A percentile compares a stretch with the other conserved stretches of the same genome.
phyloP scores from a whole-genome alignment of 2,329 filamentous ascomycete genomes.

The Geosmithia morbida region DNA sequence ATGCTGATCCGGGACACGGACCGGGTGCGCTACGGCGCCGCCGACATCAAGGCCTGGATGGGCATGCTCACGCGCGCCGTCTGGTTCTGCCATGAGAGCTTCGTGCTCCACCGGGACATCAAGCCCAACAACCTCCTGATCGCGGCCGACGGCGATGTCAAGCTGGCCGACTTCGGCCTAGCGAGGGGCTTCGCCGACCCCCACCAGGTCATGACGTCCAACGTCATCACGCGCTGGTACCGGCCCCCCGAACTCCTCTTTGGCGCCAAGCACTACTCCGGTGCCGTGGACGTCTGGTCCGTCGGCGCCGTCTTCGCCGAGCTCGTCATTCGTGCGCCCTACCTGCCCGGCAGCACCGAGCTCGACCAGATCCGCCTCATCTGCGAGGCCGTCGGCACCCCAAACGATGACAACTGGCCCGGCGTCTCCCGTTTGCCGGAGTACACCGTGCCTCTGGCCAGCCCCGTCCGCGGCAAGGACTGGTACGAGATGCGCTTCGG shows the following conservation, averaged over 20 bases:
- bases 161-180: slow-evolving; percentile 94
- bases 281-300: slow-evolving; percentile 88
- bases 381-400: slow-evolving; percentile 73
- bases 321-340: slow-evolving; percentile 68
- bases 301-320: slow-evolving; percentile 90
- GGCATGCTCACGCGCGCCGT: slow-evolving; percentile 87
- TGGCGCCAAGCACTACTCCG: slow-evolving; percentile 76
- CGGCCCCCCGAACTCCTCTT: slow-evolving; percentile 87
- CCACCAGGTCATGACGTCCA: slow-evolving; percentile 75
- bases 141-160: slow-evolving; percentile 81
- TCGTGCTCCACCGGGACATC: slow-evolving; percentile 90
- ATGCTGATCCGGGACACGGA: slow-evolving; percentile 81
- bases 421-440: slow-evolving; percentile 69
- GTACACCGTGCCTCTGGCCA: slow-evolving; percentile 58
- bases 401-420: slow-evolving; percentile 90
- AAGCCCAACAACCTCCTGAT: slow-evolving; percentile 98
- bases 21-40: slow-evolving; percentile 64
- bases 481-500: slow-evolving; percentile 68
- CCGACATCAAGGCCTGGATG: slow-evolving; percentile 98
- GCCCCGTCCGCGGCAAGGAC: slow-evolving; percentile 49
- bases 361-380: slow-evolving; percentile 78
- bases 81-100: slow-evolving; percentile 95
- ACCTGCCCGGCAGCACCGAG: slow-evolving; percentile 72
- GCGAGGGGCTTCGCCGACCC: slow-evolving; percentile 84
- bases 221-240: slow-evolving; percentile 96